Evolutionary conservation across 345 rosid species (phyloP).

Genomic region (Schrenkiella parvula): DNA sequence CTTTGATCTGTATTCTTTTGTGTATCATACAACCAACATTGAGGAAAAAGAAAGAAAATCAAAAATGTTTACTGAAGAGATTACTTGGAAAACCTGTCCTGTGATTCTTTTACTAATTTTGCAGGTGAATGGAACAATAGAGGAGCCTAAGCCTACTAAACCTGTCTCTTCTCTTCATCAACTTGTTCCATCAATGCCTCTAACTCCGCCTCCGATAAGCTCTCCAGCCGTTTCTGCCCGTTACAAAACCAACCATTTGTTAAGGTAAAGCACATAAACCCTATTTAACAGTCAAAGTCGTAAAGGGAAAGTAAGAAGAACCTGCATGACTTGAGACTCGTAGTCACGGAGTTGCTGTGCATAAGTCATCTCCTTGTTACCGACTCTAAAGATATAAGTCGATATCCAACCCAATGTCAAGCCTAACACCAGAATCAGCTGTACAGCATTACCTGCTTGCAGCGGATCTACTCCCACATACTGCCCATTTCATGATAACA

Average conservation of each 20-base stretch:
- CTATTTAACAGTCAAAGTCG: neutral
- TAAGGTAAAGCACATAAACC: neutral
- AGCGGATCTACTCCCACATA: conserved; percentile 78
- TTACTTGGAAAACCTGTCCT: neutral
- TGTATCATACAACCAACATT: conserved; percentile 22
- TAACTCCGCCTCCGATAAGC: conserved; percentile 84
- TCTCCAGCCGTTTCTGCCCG: conserved; percentile 82
- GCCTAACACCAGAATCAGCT: conserved; percentile 77
- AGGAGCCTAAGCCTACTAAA: conserved; percentile 8
- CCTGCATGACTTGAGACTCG: conserved; percentile 94
- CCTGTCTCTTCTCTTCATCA: conserved; percentile 80
- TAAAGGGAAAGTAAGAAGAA: conserved; percentile 25
- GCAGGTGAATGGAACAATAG: conserved; percentile 4
- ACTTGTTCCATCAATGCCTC: conserved; percentile 84
- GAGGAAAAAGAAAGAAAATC: conserved; percentile 11
- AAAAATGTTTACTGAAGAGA: neutral
- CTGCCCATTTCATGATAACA: conserved; percentile 38
- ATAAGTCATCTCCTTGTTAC: conserved; percentile 96
- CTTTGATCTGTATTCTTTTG: conserved; percentile 12
- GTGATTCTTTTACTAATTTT: conserved; percentile 10
- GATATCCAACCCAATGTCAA: conserved; percentile 93
- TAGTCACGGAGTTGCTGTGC: conserved; percentile 94
- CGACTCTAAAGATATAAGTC: conserved; percentile 85
- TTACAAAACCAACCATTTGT: conserved; percentile 7
- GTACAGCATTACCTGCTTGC: conserved; percentile 91